Percentiles rank a stretch among this genome's conserved stretches.
These are phyloP conservation scores for Plasmodium vivax DNA, from an alignment of 169 alveolate species.

Conservation along the genomic window DNA sequence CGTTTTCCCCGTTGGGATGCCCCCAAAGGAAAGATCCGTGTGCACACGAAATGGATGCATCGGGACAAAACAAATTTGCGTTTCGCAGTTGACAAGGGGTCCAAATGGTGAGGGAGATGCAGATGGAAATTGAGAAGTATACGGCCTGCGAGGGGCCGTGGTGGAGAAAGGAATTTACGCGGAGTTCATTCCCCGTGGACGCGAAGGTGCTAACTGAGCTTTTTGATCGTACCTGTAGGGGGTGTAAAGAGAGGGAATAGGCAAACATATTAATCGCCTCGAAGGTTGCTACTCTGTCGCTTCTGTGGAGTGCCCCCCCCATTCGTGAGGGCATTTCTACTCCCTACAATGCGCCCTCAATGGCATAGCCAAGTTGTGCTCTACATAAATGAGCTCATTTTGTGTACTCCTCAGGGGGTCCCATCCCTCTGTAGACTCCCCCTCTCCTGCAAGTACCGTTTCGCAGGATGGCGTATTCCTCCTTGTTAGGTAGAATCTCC, in stretches of 20 bases:
- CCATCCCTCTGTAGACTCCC: background rate
- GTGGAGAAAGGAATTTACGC: background rate
- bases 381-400: background rate
- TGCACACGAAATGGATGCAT: background rate
- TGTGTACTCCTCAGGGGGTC: background rate
- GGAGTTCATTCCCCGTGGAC: background rate
- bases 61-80: background rate
- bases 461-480: conserved; percentile 53
- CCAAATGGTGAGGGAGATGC: background rate
- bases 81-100: background rate
- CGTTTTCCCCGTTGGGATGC: background rate
- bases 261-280: background rate
- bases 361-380: background rate
- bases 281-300: background rate
- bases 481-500: conserved; percentile 71
- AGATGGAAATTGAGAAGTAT: background rate
- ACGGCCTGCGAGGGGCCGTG: background rate
- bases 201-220: conserved; percentile 10
- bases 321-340: background rate
- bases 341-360: background rate
- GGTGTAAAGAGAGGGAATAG: background rate
- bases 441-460: conserved; percentile 22
- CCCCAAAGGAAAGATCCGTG: background rate
- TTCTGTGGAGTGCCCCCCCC: background rate
- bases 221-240: conserved; percentile 40